phyloP scores from a whole-genome alignment of 108 stramenopile species.

The Discostella stelligeroides region DNA sequence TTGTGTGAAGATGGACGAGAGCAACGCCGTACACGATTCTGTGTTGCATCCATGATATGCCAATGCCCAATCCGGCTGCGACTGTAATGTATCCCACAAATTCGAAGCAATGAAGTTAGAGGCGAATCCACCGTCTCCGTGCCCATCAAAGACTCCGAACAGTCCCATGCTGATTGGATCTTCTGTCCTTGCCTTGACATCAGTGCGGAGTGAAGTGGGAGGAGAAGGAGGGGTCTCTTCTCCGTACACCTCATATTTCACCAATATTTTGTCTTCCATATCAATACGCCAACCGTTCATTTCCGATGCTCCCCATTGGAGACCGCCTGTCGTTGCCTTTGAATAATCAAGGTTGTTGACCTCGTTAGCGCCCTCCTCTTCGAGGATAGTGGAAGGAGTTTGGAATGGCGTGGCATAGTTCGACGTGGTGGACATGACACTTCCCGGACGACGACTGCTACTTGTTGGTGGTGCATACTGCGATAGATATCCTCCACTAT shows the following conservation, averaged over 20 bases:
- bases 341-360: not conserved
- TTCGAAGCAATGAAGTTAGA: conserved; percentile 61
- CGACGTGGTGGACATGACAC: not conserved
- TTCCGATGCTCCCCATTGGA: conserved; percentile 71
- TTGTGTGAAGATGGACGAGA: conserved; percentile 34
- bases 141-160: conserved; percentile 94
- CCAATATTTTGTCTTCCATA: conserved; percentile 84
- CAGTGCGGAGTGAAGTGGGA: not conserved
- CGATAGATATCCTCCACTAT: not conserved
- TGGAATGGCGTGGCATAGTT: conserved; percentile 36
- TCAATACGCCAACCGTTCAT: conserved; percentile 82
- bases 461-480: not conserved
- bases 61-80: conserved; percentile 19
- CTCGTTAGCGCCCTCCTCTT: not conserved
- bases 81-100: conserved; percentile 25
- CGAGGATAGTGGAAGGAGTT: conserved; percentile 6
- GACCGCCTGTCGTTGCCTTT: not conserved
- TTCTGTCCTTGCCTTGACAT: not conserved
- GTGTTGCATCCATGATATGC: conserved; percentile 28
- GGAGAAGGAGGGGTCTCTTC: conserved; percentile 13
- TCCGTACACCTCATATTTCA: conserved; percentile 11
- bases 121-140: conserved; percentile 74
- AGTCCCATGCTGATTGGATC: conserved; percentile 33
- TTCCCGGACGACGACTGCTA: conserved; percentile 11
- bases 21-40: conserved; percentile 1